phyloP scores from a whole-genome alignment of 2,329 filamentous ascomycete species.

The Chaetomium olivaceum region DNA sequence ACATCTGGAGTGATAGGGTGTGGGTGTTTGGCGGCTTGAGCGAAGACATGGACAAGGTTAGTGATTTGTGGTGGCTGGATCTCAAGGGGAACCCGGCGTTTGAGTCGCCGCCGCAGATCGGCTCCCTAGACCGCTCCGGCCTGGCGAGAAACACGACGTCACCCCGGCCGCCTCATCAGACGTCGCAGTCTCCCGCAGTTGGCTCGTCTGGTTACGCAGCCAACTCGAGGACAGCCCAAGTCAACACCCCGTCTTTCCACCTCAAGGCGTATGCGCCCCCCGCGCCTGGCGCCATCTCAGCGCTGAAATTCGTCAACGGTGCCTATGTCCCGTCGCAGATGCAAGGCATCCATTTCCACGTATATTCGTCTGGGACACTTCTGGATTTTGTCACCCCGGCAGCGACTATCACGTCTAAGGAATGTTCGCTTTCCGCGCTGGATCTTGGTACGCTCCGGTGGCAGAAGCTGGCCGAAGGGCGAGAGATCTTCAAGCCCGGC shows the following conservation, averaged over 20 bases:
- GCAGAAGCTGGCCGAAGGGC: constrained; percentile 92
- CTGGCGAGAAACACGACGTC: constrained; percentile 48
- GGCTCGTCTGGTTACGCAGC: constrained; percentile 66
- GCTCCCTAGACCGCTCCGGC: constrained; percentile 51
- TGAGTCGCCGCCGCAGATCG: constrained; percentile 64
- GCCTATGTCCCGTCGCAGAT: constrained; percentile 84
- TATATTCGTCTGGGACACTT: constrained; percentile 88
- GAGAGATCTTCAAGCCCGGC: constrained; percentile 87
- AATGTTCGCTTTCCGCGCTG: constrained; percentile 87
- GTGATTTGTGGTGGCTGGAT: constrained; percentile 96
- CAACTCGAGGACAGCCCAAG: constrained; percentile 66
- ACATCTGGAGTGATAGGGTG: constrained; percentile 86
- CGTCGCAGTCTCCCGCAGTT: constrained; percentile 52
- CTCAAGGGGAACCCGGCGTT: constrained; percentile 88
- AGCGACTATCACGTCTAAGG: constrained; percentile 78
- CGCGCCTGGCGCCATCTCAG: constrained; percentile 85
- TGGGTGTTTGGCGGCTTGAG: constrained; percentile 97
- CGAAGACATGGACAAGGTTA: constrained; percentile 94
- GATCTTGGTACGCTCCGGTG: constrained; percentile 86
- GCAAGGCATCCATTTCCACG: constrained; percentile 91
- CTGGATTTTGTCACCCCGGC: constrained; percentile 94
- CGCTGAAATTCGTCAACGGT: constrained; percentile 85
- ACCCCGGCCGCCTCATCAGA: constrained; percentile 54
- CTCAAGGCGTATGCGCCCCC: constrained; percentile 75
- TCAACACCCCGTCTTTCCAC: constrained; percentile 66